A percentile compares a stretch with the other conserved stretches of the same genome.
Evolutionary conservation across 306 rosid species (phyloP).

Genomic region (Alnus rubra): DNA sequence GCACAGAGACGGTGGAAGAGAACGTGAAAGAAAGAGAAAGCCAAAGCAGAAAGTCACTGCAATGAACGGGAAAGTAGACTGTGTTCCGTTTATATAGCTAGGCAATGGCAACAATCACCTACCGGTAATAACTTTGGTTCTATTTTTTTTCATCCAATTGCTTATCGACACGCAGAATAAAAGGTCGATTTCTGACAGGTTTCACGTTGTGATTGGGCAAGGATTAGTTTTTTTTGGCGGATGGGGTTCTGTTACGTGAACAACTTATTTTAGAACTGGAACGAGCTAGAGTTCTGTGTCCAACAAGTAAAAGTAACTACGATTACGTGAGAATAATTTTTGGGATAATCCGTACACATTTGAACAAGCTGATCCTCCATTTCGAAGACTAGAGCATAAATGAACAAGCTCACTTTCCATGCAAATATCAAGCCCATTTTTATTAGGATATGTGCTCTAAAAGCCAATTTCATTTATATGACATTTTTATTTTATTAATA

Average conservation of each 20-base stretch:
- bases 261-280: neutral
- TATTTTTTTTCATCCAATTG: neutral
- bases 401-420: no score
- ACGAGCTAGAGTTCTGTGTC: neutral
- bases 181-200: neutral
- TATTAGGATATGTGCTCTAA: no score
- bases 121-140: neutral
- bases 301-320: no score
- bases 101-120: neutral
- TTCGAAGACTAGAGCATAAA: no score
- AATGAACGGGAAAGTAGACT: neutral
- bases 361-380: no score
- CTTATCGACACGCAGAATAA: neutral
- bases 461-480: no score
- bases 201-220: neutral
- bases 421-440: no score
- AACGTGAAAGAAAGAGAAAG: neutral
- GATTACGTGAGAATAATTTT: neutral
- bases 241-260: neutral
- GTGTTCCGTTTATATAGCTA: neutral
- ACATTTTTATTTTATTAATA: no score
- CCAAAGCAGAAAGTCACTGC: slow-evolving; percentile 15
- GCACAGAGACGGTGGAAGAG: neutral
- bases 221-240: neutral
- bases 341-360: neutral